These are phyloP conservation scores for Lodderomyces metapsilosis DNA, from an alignment of 1,139 yeast species.

Conservation along the genomic window DNA sequence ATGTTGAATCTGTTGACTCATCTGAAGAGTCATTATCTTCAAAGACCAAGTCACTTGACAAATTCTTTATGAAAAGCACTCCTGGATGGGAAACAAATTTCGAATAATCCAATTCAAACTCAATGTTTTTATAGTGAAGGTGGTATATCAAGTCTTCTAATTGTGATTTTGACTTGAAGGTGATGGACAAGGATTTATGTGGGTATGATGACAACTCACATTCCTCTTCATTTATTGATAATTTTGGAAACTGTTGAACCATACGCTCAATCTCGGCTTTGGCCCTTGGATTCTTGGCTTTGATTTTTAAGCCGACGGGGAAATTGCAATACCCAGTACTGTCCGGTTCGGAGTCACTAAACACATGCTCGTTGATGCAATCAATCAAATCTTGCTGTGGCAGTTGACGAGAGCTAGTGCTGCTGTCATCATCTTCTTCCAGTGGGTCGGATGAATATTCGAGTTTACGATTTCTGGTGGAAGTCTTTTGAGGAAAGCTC, in stretches of 20 bases:
- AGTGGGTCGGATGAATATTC: background rate
- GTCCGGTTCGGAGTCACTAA: slow-evolving; percentile 9
- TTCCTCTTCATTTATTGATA: slow-evolving; percentile 6
- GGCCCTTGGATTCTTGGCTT: background rate
- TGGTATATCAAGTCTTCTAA: slow-evolving; percentile 14
- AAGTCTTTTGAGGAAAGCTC: background rate
- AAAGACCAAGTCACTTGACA: slow-evolving; percentile 18
- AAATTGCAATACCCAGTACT: slow-evolving; percentile 11
- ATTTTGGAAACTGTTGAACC: slow-evolving; percentile 4
- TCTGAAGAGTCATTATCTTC: slow-evolving; percentile 6
- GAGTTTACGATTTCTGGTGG: background rate
- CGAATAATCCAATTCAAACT: slow-evolving; percentile 25
- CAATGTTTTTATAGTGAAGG: slow-evolving; percentile 9
- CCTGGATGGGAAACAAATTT: slow-evolving; percentile 65
- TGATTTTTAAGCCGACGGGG: slow-evolving; percentile 13
- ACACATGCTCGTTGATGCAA: slow-evolving; percentile 11
- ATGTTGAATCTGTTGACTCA: background rate
- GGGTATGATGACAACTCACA: background rate
- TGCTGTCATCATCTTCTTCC: background rate
- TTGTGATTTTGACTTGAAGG: slow-evolving; percentile 9
- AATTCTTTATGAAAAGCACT: slow-evolving; percentile 56
- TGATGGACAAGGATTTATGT: slow-evolving; percentile 9
- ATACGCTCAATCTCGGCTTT: background rate
- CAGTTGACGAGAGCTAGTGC: background rate
- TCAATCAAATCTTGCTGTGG: slow-evolving; percentile 10